Conservation (phyloP, 805 yeast genomes). For the Cyberlindnera euphorbiiphila region DNA sequence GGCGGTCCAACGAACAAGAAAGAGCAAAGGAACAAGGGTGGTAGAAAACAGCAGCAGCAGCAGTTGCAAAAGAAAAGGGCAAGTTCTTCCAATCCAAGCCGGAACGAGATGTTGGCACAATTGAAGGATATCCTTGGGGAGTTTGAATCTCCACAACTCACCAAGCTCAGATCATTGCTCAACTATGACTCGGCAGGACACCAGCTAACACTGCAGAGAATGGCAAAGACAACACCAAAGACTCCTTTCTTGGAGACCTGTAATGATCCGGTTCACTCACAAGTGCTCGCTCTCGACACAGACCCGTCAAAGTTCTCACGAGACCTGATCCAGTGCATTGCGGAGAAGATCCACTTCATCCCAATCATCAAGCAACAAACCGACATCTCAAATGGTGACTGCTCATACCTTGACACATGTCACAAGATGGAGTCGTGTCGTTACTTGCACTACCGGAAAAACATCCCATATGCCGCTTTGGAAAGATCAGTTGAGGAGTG, state of each 20-base stretch:
- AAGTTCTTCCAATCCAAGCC: neutral
- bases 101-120: constrained; percentile 4
- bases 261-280: constrained; percentile 30
- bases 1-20: neutral
- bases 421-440: constrained; percentile 79
- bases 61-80: constrained; percentile 1
- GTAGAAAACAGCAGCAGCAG: neutral
- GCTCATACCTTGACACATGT: constrained; percentile 92
- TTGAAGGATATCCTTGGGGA: constrained; percentile 5
- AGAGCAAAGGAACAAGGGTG: constrained; percentile 1
- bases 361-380: constrained; percentile 58
- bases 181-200: constrained; percentile 38
- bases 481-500: constrained; percentile 20
- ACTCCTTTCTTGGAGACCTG: constrained; percentile 51
- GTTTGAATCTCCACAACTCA: constrained; percentile 9
- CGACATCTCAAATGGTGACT: constrained; percentile 74
- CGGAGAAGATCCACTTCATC: constrained; percentile 43
- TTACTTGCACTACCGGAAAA: constrained; percentile 68
- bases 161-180: constrained; percentile 19
- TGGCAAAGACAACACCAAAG: constrained; percentile 34
- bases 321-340: constrained; percentile 21
- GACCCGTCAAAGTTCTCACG: constrained; percentile 30
- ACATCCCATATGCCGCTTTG: constrained; percentile 33
- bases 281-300: constrained; percentile 23
- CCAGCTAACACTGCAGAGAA: constrained; percentile 37